Base-by-base conservation (phyloP, 352 stramenopile species). In the Saprolegnia diclina region DNA sequence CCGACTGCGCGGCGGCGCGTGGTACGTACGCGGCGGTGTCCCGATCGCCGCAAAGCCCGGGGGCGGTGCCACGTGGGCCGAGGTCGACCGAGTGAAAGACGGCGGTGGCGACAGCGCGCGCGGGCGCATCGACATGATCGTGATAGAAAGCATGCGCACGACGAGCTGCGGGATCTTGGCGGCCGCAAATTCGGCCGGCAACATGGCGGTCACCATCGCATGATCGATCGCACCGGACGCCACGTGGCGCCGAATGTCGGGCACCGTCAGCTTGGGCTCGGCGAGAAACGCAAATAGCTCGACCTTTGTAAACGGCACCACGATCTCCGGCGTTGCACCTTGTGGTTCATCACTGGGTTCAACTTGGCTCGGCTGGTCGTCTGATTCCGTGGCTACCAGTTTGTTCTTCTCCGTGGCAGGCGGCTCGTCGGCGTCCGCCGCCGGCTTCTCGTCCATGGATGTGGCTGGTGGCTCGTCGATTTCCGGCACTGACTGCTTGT, bases 61-160 rank as follows among this genome's bases (percentile, higher is more conserved):
- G 19, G 63, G 63, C 16, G 63, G 63, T 3, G 46, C 18, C 9
- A 69, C 32, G n/a, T 10, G 13, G 13, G 61, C 16, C 37, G 61
- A 40, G 21, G 45, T 10, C 16, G 37, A 52, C 6, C n/a, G 40
- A 1, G 40, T 1, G 26, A 52, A 52, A 4, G 57, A 3, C 21
- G 35, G 21, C 46, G 19, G 5, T 42, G 26, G 40, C 40, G 44
- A 42, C 45, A 24, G 4, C 24, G 19, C 24, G 19, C 13, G 52
- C 13, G 11, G 11, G 13, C 52, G 52, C 16, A 35, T 16, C 19
- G 63, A 52, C 63, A 69, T 69, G 42, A 42, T 42, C 32, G 50
- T 40, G 32, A 69, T 69, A 22, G 62, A 63, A 9, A 69, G 63
- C 63, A 69, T 69, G 48, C 63, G 63, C 32, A 63, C 29, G 37